phyloP scores from a whole-genome alignment of 208 protist genomes.

The Crithidia mellificae region DNA sequence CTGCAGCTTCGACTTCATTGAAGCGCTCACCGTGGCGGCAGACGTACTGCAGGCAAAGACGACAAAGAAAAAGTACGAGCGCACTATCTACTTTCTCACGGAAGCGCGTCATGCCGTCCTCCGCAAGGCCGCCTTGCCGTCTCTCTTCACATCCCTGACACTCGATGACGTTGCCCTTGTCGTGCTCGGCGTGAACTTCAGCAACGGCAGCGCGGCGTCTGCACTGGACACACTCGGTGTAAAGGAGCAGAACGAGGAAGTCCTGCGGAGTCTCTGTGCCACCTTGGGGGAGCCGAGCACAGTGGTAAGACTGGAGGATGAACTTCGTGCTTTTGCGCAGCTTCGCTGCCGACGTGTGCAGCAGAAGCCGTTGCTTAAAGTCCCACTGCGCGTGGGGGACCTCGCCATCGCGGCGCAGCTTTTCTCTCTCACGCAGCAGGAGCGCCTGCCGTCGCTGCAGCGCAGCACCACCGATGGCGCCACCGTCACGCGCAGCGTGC shows the following conservation, averaged over 20 bases:
- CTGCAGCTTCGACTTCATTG: slow-evolving; percentile 77
- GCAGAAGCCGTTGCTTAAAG: slow-evolving; percentile 45
- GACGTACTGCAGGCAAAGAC: slow-evolving; percentile 68
- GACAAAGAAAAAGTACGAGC: slow-evolving; percentile 51
- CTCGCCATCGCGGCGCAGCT: slow-evolving; percentile 75
- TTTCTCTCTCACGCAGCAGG: slow-evolving; percentile 63
- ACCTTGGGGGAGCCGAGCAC: slow-evolving; percentile 38
- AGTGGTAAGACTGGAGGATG: slow-evolving; percentile 48
- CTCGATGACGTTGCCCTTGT: slow-evolving; percentile 62
- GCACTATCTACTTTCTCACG: slow-evolving; percentile 87
- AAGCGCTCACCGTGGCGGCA: slow-evolving; percentile 80
- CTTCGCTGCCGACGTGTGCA: slow-evolving; percentile 39
- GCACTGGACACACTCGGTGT: slow-evolving; percentile 12
- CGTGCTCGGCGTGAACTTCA: slow-evolving; percentile 77
- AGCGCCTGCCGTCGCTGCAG: slow-evolving; percentile 61
- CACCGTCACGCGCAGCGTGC: slow-evolving; percentile 30
- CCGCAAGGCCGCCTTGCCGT: slow-evolving; percentile 61
- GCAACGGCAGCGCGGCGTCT: slow-evolving; percentile 11
- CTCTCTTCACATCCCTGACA: slow-evolving; percentile 47
- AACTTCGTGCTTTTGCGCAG: slow-evolving; percentile 33
- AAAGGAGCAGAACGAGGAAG: slow-evolving; percentile 73
- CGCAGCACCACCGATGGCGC: slow-evolving; percentile 51
- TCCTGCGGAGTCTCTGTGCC: slow-evolving; percentile 54
- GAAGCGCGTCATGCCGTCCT: slow-evolving; percentile 70
- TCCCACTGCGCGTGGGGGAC: slow-evolving; percentile 66